Conservation (phyloP, 768 basidiomycete species). For the Boletus eberwhitei region DNA sequence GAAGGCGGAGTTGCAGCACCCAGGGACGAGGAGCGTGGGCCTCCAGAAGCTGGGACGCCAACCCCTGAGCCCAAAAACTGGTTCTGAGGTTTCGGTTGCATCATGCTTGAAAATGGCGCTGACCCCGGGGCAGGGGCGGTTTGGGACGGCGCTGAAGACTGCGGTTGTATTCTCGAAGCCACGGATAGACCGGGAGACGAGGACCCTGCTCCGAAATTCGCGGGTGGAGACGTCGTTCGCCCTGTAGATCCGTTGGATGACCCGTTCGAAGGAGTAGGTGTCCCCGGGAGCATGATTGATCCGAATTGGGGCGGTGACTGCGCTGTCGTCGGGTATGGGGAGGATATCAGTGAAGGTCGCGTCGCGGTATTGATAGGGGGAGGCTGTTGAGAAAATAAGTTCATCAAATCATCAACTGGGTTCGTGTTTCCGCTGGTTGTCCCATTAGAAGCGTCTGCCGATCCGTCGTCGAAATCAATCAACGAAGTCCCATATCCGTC, state of each 20-base stretch:
- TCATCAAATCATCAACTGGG: conserved; percentile 56
- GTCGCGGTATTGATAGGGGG: conserved; percentile 28
- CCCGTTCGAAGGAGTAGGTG: conserved; percentile 31
- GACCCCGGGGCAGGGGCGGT: not conserved
- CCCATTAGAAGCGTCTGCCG: conserved; percentile 11
- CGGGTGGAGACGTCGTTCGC: conserved; percentile 15
- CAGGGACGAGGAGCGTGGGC: conserved; percentile 9
- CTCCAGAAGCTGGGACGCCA: not conserved
- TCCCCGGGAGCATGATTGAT: conserved; percentile 42
- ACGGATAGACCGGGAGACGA: conserved; percentile 1
- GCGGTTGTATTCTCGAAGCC: conserved; percentile 3
- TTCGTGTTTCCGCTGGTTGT: conserved; percentile 20
- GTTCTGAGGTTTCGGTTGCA: conserved; percentile 18
- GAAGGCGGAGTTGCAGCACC: conserved; percentile 9
- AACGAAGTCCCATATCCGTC: conserved; percentile 44
- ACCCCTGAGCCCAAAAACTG: not conserved
- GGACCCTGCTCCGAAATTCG: conserved; percentile 1
- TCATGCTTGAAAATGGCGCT: conserved; percentile 11
- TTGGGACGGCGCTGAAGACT: no score
- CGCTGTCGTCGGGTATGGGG: conserved; percentile 12
- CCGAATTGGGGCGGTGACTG: conserved; percentile 32
- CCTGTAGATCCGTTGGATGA: conserved; percentile 10
- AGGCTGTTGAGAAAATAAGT: conserved; percentile 45
- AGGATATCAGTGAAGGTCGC: conserved; percentile 19
- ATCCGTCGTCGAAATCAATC: conserved; percentile 73